Evolutionary conservation across 2,329 filamentous ascomycete genomes (phyloP).

Genomic region (Keithomyces neogunnii): DNA sequence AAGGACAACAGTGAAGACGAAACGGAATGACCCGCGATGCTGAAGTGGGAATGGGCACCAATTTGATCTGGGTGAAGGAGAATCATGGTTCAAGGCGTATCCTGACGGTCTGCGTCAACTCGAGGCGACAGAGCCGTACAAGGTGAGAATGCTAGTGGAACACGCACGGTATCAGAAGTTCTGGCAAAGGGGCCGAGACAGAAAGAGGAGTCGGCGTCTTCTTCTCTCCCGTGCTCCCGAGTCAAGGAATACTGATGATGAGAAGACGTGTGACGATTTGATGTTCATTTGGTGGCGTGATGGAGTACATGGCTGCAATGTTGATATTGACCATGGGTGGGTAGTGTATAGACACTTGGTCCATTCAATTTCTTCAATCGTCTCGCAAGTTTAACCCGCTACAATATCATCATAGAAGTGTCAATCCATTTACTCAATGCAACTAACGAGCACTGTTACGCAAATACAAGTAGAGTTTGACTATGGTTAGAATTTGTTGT

Average conservation of each 20-base stretch:
- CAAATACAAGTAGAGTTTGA: too few relatives aligned
- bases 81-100: not conserved
- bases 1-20: not conserved
- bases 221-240: not conserved
- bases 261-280: not conserved
- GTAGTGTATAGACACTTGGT: too few relatives aligned
- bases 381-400: too few relatives aligned
- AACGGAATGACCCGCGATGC: not conserved
- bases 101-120: not conserved
- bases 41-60: not conserved
- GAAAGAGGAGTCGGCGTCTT: not conserved
- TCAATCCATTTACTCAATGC: too few relatives aligned
- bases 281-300: not conserved
- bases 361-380: too few relatives aligned
- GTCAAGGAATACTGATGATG: not conserved
- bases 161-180: conserved; percentile 8
- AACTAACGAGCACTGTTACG: too few relatives aligned
- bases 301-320: too few relatives aligned
- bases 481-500: too few relatives aligned
- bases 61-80: not conserved
- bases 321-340: too few relatives aligned
- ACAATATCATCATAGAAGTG: too few relatives aligned
- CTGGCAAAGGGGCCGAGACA: not conserved
- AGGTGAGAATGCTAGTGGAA: conserved; percentile 3
- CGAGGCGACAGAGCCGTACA: not conserved